These are phyloP conservation scores for Ogataea paradorogensis DNA, from an alignment of 805 yeast genomes.

Conservation along the genomic window DNA sequence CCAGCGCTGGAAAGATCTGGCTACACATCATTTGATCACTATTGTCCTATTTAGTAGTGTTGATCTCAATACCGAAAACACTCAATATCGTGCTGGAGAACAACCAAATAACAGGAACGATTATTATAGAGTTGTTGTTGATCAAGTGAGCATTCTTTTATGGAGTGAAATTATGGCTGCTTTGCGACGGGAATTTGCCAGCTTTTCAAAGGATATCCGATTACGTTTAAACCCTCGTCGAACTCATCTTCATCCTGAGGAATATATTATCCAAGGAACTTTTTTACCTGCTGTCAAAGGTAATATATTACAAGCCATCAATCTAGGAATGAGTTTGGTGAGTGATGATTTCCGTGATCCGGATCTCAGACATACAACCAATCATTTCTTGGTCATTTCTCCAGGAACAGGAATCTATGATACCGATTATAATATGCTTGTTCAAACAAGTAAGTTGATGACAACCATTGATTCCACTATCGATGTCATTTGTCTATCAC, in stretches of 20 bases:
- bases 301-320: constrained; percentile 81
- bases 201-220: constrained; percentile 72
- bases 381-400: constrained; percentile 81
- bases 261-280: constrained; percentile 51
- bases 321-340: constrained; percentile 74
- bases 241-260: constrained; percentile 33
- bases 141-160: constrained; percentile 80
- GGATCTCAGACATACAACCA: constrained; percentile 85
- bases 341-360: constrained; percentile 78
- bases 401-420: constrained; percentile 95
- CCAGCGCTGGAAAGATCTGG: constrained; percentile 79
- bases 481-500: constrained; percentile 83
- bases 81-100: constrained; percentile 63
- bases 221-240: constrained; percentile 38
- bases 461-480: constrained; percentile 79
- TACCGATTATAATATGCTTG: constrained; percentile 75
- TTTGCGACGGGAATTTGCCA: constrained; percentile 77
- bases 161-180: constrained; percentile 94
- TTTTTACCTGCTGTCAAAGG: constrained; percentile 88
- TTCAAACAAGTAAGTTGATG: constrained; percentile 72
- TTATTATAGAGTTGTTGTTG: constrained; percentile 90
- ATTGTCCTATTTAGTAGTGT: constrained; percentile 85
- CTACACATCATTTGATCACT: constrained; percentile 87
- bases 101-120: constrained; percentile 65
- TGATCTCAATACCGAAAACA: constrained; percentile 42